phyloP scores from a whole-genome alignment of 192 early-diverging fungal species.

The Podochytrium sp. region DNA sequence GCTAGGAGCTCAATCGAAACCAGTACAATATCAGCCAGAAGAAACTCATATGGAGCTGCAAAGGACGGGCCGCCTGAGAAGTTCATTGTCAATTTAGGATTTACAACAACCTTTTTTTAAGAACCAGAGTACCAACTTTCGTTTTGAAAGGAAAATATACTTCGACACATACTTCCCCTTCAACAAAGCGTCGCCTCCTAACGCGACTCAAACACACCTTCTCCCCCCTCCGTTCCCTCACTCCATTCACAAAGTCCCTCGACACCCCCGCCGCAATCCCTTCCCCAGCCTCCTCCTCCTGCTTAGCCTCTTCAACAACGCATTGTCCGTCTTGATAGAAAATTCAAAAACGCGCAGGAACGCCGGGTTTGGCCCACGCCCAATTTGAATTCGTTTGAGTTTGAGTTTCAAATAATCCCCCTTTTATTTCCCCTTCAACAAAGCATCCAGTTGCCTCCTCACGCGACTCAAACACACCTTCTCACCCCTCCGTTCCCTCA shows the following conservation, averaged over 20 bases:
- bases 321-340: constrained; percentile 7
- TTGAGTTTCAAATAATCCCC: too few relatives aligned
- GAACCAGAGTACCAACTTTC: too few relatives aligned
- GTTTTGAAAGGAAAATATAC: too few relatives aligned
- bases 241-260: constrained; percentile 2
- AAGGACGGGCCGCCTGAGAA: too few relatives aligned
- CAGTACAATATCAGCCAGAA: too few relatives aligned
- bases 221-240: constrained; percentile 4
- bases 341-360: too few relatives aligned
- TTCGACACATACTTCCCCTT: background rate
- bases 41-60: too few relatives aligned
- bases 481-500: constrained; percentile 5
- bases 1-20: too few relatives aligned
- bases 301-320: background rate
- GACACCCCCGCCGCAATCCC: background rate
- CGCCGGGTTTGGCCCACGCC: too few relatives aligned
- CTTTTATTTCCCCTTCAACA: background rate
- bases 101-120: too few relatives aligned
- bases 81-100: too few relatives aligned
- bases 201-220: background rate
- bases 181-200: background rate
- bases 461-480: background rate
- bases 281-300: background rate
- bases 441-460: background rate
- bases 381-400: too few relatives aligned